These are phyloP conservation scores for Pleurotus sapidus DNA, from an alignment of 768 basidiomycete species.

Conservation along the genomic window DNA sequence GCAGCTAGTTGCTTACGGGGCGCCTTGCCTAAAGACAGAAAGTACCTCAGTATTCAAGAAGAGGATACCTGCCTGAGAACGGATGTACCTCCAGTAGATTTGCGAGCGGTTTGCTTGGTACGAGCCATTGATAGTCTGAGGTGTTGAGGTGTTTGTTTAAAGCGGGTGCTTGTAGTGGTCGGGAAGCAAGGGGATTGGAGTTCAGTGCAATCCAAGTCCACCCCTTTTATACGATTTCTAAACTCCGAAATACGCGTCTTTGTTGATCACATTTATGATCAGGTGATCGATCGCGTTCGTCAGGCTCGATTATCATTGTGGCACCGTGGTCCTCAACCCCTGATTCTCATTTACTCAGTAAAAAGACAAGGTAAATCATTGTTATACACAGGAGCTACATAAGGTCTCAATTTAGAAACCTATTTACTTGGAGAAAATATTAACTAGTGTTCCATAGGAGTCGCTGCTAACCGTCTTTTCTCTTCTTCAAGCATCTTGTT, in stretches of 20 bases:
- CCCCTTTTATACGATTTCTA: slow-evolving; percentile 8
- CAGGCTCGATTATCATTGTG: no score
- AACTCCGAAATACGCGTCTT: slow-evolving; percentile 7
- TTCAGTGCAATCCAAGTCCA: slow-evolving; percentile 18
- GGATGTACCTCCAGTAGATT: slow-evolving; percentile 64
- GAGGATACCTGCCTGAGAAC: background rate
- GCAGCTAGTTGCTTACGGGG: slow-evolving; percentile 60
- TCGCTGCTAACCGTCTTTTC: slow-evolving; percentile 31
- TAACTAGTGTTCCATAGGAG: background rate
- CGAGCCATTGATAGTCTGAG: slow-evolving; percentile 52
- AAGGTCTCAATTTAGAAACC: no score
- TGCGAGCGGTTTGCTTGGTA: slow-evolving; percentile 76
- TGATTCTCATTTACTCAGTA: no score
- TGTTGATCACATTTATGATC: background rate
- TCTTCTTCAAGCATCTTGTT: slow-evolving; percentile 50
- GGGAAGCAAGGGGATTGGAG: slow-evolving; percentile 14
- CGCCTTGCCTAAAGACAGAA: slow-evolving; percentile 42
- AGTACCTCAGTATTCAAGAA: background rate
- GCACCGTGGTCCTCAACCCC: no score
- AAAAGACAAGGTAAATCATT: no score
- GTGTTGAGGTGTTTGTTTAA: background rate
- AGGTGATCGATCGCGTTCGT: background rate
- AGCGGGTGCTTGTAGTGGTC: slow-evolving; percentile 19
- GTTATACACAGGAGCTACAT: no score
- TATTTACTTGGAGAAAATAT: no score